Evolutionary conservation across 2,329 filamentous ascomycete genomes (phyloP).

Genomic region (Trichoderma breve): DNA sequence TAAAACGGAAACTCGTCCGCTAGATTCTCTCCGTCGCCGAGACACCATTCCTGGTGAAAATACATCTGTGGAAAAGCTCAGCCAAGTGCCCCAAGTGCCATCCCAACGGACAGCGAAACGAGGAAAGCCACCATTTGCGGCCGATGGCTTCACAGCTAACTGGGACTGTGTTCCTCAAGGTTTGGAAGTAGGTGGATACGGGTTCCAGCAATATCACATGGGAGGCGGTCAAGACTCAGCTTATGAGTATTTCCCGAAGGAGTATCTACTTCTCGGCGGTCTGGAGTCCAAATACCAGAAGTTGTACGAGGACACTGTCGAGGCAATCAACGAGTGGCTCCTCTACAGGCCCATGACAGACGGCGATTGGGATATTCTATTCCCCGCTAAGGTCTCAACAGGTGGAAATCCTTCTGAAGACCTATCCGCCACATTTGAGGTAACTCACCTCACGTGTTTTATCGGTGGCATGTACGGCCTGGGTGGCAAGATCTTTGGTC

Average conservation of each 20-base stretch:
- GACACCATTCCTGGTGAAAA: background rate
- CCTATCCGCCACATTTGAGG: constrained; percentile 54
- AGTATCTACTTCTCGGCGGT: constrained; percentile 73
- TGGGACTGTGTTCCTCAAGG: constrained; percentile 60
- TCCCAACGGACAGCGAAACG: background rate
- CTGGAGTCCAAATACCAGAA: constrained; percentile 67
- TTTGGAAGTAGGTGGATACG: constrained; percentile 48
- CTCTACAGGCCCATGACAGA: constrained; percentile 76
- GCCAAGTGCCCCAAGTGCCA: background rate
- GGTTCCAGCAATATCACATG: constrained; percentile 54
- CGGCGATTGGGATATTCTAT: constrained; percentile 66
- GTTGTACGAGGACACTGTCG: constrained; percentile 67
- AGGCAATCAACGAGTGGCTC: constrained; percentile 68
- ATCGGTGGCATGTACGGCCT: constrained; percentile 69
- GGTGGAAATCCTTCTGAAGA: constrained; percentile 42
- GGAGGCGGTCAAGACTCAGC: constrained; percentile 67
- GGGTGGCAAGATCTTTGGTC: constrained; percentile 60
- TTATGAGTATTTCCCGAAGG: constrained; percentile 68
- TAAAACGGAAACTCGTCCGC: constrained; percentile 1
- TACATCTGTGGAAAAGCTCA: background rate
- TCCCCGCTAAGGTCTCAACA: constrained; percentile 63
- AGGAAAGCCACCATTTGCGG: constrained; percentile 31
- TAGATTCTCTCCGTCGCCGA: constrained; percentile 12
- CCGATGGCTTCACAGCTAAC: constrained; percentile 35
- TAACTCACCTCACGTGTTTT: constrained; percentile 65